Conservation (phyloP, 257 asterid genomes). For the Penstemon davidsonii region DNA sequence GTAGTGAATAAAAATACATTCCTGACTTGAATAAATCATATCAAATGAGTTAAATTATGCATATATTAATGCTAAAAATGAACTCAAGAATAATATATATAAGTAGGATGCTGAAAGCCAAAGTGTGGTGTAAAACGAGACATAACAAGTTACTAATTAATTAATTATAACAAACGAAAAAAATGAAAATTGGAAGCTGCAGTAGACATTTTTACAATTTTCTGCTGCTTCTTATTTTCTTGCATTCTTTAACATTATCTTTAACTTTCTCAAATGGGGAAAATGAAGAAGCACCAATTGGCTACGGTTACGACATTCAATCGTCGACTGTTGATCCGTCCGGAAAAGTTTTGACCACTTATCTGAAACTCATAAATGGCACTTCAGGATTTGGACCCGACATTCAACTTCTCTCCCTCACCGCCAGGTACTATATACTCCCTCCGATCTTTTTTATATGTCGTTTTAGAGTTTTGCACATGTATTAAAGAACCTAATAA, state of each 20-base stretch:
- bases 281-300: constrained; percentile 30
- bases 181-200: constrained; percentile 8
- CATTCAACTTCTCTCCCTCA: constrained; percentile 44
- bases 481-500: too few relatives aligned
- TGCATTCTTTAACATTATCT: not conserved
- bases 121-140: too few relatives aligned
- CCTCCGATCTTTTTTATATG: too few relatives aligned
- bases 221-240: not conserved
- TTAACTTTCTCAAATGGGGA: not conserved
- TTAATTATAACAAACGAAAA: not conserved
- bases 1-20: too few relatives aligned
- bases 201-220: not conserved
- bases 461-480: too few relatives aligned
- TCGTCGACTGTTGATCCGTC: constrained; percentile 38
- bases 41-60: too few relatives aligned
- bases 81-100: too few relatives aligned
- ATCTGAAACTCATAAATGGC: constrained; percentile 48
- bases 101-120: too few relatives aligned
- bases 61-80: too few relatives aligned
- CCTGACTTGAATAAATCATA: too few relatives aligned
- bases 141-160: too few relatives aligned
- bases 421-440: constrained; percentile 45
- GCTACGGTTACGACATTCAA: constrained; percentile 60
- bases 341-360: constrained; percentile 46
- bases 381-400: constrained; percentile 56